Evolutionary conservation across 73 alveolate species (phyloP).

Genomic region (Tetrahymena thermophila): DNA sequence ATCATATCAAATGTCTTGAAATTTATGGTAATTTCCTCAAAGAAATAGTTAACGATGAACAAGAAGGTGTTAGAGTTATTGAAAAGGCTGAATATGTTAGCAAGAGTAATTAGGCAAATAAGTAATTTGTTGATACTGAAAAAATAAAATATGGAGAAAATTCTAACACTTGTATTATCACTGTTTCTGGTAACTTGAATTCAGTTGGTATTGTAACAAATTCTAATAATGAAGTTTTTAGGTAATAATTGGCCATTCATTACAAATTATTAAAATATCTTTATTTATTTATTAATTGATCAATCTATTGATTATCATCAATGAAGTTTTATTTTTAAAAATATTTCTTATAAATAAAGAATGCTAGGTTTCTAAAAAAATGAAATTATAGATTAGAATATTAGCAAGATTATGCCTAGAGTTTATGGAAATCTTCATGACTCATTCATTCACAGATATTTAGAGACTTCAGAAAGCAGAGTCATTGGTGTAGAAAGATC

Average conservation of each 20-base stretch:
- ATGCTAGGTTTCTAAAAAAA: slow-evolving; percentile 37
- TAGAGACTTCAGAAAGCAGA: slow-evolving; percentile 40
- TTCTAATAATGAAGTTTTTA: slow-evolving; percentile 21
- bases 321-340: no score
- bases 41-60: slow-evolving; percentile 40
- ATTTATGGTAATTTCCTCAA: slow-evolving; percentile 39
- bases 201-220: slow-evolving; percentile 34
- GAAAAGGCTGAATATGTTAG: slow-evolving; percentile 36
- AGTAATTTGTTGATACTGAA: slow-evolving; percentile 30
- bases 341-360: neutral
- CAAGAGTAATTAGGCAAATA: slow-evolving; percentile 29
- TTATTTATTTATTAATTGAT: no score
- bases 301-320: neutral
- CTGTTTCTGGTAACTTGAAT: slow-evolving; percentile 42
- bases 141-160: slow-evolving; percentile 46
- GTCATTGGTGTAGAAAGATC: slow-evolving; percentile 43
- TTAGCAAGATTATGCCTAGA: slow-evolving; percentile 41
- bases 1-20: slow-evolving; percentile 32
- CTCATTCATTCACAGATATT: slow-evolving; percentile 28
- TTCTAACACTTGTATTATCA: slow-evolving; percentile 34
- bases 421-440: slow-evolving; percentile 42
- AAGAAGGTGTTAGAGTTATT: slow-evolving; percentile 29
- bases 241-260: neutral
- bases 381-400: slow-evolving; percentile 38
- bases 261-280: no score